Base-by-base conservation (phyloP, 768 basidiomycete species). In the Leccinum sublutescens region DNA sequence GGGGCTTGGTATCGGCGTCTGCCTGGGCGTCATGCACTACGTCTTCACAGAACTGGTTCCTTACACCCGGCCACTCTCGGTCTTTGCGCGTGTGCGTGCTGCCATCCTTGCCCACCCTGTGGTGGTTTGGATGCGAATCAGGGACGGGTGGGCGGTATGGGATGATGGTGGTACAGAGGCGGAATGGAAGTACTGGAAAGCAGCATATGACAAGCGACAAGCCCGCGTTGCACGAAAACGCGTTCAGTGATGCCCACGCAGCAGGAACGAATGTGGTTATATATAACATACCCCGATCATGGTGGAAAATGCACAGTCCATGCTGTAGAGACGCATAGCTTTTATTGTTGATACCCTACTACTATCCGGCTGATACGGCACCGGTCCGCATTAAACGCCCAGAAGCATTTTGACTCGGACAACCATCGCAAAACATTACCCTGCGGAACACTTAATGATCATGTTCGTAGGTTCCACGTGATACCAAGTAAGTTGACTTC, bases 111-210 rank as follows among this genome's bases (percentile, higher is more conserved):
- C 64, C 1, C 85, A 88, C 63, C 81, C 84, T 5, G 33, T 91
- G 19, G 80, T 79, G 5, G 75, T 70, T 0, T 93, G 89, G 89
- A 69, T 89, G 34, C 82, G 85, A 51, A 75, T 94, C 47, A 80
- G 89, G 51, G 91, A 94, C 67, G 89, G 92, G 6, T 94, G 92
- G 92, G 81, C 78, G 11, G 76, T 92, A 1, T 94, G 89, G 87
- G 65, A 77, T 4, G 91, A 94, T 69, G 87, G 87, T n/a, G 91
- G 91, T 3, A 79, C 82, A 25, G 89, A 89, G 68, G 75, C 66
- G 21, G 89, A 90, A 62, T 94, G 89, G 88, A 66, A 71, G 58
- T 70, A 73, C 27, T 94, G 91, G 91, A 80, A 81, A 61, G 64
- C 64, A 17, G 76, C 79, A 65, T 88, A 86, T 81, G 81, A 85